These are phyloP conservation scores for Polymyxa betae DNA, from an alignment of 208 protist genomes.

Conservation along the genomic window DNA sequence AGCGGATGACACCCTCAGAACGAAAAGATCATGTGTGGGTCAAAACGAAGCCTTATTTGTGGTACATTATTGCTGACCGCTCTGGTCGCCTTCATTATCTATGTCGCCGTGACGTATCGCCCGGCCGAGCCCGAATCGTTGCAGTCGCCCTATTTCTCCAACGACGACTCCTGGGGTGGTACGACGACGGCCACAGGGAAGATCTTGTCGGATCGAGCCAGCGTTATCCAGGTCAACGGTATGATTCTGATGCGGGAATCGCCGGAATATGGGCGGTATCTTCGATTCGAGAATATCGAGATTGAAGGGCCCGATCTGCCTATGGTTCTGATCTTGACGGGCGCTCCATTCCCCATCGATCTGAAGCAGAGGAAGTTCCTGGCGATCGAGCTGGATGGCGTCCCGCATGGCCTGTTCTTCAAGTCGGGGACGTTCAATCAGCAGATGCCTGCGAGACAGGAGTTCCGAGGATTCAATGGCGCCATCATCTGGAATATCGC, in stretches of 20 bases:
- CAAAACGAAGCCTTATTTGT: slow-evolving; percentile 9
- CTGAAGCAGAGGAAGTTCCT: neutral
- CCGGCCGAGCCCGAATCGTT: neutral
- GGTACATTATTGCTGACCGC: neutral
- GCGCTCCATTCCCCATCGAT: neutral
- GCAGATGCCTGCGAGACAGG: neutral
- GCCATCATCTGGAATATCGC: slow-evolving; percentile 28
- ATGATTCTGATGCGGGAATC: neutral
- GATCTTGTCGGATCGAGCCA: neutral
- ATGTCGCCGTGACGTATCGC: neutral
- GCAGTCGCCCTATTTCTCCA: neutral
- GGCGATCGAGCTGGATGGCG: slow-evolving; percentile 2
- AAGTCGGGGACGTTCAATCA: slow-evolving; percentile 45
- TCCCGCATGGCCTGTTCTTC: slow-evolving; percentile 13
- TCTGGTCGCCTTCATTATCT: neutral
- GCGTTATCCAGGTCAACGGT: neutral
- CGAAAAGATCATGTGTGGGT: neutral
- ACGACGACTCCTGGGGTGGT: neutral
- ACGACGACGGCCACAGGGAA: neutral
- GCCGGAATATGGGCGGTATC: neutral
- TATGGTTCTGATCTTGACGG: neutral
- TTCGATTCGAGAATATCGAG: slow-evolving; percentile 30
- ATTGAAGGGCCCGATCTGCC: neutral
- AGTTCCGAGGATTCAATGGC: neutral
- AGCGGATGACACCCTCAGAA: no score